Evolutionary conservation across 768 basidiomycete genomes (phyloP), one percentile per base, ranked within the genome.

Genomic region (Cystobasidium onofrii): DNA sequence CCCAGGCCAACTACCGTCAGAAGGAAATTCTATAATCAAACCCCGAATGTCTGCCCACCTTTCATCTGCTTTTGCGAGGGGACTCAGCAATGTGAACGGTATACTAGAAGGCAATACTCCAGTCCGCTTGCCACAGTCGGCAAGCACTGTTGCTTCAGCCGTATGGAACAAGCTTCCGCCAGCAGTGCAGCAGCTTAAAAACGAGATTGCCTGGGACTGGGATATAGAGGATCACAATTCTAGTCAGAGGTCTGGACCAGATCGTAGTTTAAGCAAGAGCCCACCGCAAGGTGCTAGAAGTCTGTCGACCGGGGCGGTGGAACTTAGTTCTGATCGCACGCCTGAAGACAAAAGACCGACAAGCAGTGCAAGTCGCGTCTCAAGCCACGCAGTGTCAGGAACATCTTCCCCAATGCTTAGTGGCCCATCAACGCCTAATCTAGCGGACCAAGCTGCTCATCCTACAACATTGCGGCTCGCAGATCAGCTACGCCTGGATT

Each of bases 401-500:
- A 46, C n/a, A 1, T 27, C 4, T 12, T 18, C 55, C 3, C 10
- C 69, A 13, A 52, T 12, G 4, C 6, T 27, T 4, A 60, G 15
- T 29, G 27, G 57, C 25, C 57, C 57, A 27, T 34, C 57, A 13
- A 29, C 27, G 10, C 57, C 57, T 13, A 60, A 15, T 29, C 20
- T 34, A 27, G 29, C 57, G 20, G 57, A 60, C 23, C 65, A 67
- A 43, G 36, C 46, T 10, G 43, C 65, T 17, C 69, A 71, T 60
- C 69, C 69, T 10, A 34, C 52, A 20, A 3, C 29, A 13, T 36
- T 71, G 33, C 52, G 50, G 12, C 69, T 71, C 15, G 69, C 69
- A n/a, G 69, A 52, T 20, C 69, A 71, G 54, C 69, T 71, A 10
- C 69, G 69, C 1, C 54, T 71, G 18, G 69, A 71, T n/a, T 36